Conservation (phyloP, 257 asterid species). For the Scutellaria baicalensis region DNA sequence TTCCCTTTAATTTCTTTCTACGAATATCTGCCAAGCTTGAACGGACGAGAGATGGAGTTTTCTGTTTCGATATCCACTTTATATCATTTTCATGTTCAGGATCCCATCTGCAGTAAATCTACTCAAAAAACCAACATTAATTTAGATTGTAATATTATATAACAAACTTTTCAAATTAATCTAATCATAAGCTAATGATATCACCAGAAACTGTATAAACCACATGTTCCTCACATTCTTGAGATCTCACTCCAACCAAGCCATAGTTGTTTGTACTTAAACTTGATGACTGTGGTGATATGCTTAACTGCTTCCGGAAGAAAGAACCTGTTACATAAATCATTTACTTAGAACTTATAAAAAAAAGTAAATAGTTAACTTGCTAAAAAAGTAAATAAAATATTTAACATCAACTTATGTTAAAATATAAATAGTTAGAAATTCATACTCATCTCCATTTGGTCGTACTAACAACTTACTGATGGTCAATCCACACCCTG, state of each 20-base stretch:
- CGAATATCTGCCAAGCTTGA: neutral
- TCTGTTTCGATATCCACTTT: neutral
- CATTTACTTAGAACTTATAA: no score
- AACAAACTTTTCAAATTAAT: neutral
- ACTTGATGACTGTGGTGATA: neutral
- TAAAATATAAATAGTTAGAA: neutral
- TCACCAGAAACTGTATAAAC: neutral
- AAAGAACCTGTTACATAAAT: neutral
- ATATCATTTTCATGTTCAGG: neutral
- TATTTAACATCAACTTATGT: no score
- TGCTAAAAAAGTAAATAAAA: no score
- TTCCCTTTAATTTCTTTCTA: no score
- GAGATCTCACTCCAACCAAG: neutral
- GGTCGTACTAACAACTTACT: neutral
- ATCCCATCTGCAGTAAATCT: neutral
- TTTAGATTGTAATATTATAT: neutral
- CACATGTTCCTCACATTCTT: neutral
- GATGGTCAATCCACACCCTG: neutral
- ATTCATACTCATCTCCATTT: neutral
- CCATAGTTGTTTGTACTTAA: neutral
- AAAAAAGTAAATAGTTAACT: no score
- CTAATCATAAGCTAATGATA: neutral
- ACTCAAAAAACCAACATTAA: neutral
- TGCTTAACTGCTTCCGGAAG: neutral
- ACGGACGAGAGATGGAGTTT: neutral